phyloP scores from a whole-genome alignment of 352 stramenopile genomes.

The Phytopythium cucurbitacearum region DNA sequence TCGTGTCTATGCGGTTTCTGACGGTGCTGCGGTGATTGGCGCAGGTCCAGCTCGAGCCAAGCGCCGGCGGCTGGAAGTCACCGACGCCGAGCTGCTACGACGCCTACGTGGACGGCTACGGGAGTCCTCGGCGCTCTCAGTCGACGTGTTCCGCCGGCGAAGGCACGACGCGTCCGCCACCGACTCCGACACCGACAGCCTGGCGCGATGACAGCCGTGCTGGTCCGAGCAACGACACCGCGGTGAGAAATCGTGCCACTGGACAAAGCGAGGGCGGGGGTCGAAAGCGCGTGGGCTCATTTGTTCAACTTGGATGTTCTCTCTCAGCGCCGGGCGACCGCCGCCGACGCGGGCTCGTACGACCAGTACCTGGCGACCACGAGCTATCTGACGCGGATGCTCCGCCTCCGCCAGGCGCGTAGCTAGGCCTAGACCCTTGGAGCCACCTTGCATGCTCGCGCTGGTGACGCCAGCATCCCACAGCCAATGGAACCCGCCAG shows the following conservation, averaged over 20 bases:
- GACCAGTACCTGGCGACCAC: conserved; percentile 49
- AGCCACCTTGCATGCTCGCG: too few species aligned
- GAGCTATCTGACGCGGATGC: conserved; percentile 43
- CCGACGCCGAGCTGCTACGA: conserved; percentile 28
- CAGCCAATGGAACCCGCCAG: too few species aligned
- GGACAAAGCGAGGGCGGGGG: not conserved
- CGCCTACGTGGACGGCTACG: conserved; percentile 29
- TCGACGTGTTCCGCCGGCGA: too few species aligned
- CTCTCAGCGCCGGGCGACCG: conserved; percentile 4
- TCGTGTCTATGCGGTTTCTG: conserved; percentile 6
- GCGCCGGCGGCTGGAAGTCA: not conserved
- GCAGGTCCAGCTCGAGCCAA: not conserved
- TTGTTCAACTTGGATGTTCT: conserved; percentile 5
- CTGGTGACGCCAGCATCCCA: not conserved
- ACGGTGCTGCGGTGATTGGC: conserved; percentile 4
- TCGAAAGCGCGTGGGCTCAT: not conserved
- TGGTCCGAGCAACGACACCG: not conserved
- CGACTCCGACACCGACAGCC: not conserved
- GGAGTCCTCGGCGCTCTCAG: too few species aligned
- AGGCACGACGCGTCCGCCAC: not conserved
- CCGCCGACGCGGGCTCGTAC: conserved; percentile 12
- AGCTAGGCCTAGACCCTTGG: too few species aligned
- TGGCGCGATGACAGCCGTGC: not conserved
- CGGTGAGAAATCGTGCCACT: too few species aligned
- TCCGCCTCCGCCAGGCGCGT: conserved; percentile 13